phyloP scores from a whole-genome alignment of 2,329 filamentous ascomycete genomes.

The Gremmenia infestans region DNA sequence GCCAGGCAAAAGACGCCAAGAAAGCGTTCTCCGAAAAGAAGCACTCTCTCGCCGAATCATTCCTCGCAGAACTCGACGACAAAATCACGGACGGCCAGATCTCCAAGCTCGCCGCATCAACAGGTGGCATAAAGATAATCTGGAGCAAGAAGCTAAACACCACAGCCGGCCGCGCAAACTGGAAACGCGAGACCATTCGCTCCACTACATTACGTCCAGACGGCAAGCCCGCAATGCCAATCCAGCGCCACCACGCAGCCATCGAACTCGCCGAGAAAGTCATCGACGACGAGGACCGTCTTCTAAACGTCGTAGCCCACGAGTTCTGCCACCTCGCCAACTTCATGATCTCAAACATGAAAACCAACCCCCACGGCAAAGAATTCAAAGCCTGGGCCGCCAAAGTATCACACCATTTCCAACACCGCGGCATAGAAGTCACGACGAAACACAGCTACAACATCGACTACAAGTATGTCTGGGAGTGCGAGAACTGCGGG shows the following conservation, averaged over 20 bases:
- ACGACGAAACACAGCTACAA: slow-evolving; percentile 87
- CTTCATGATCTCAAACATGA: slow-evolving; percentile 77
- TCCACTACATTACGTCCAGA: slow-evolving; percentile 21
- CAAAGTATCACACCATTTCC: slow-evolving; percentile 53
- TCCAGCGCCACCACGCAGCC: slow-evolving; percentile 56
- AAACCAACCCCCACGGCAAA: slow-evolving; percentile 72
- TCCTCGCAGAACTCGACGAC: slow-evolving; percentile 64
- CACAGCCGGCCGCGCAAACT: slow-evolving; percentile 71
- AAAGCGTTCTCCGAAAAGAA: slow-evolving; percentile 61
- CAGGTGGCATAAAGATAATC: slow-evolving; percentile 65
- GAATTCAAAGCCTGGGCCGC: slow-evolving; percentile 75
- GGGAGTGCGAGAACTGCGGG: slow-evolving; percentile 68
- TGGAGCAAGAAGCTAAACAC: slow-evolving; percentile 79
- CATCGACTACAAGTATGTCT: slow-evolving; percentile 90
- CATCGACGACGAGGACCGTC: slow-evolving; percentile 68
- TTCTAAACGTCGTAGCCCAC: slow-evolving; percentile 90
- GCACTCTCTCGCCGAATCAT: slow-evolving; percentile 55
- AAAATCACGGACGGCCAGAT: slow-evolving; percentile 59
- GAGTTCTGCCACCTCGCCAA: slow-evolving; percentile 94
- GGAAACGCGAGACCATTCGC: slow-evolving; percentile 56
- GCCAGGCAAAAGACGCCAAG: slow-evolving; percentile 39
- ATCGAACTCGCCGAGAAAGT: slow-evolving; percentile 90
- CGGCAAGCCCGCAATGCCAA: slow-evolving; percentile 5
- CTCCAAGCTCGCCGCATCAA: slow-evolving; percentile 49
- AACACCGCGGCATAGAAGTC: slow-evolving; percentile 62